A percentile compares a stretch with the other conserved stretches of the same genome.
Evolutionary conservation across 305 asterid genomes (phyloP).

Genomic region (Andrographis paniculata): DNA sequence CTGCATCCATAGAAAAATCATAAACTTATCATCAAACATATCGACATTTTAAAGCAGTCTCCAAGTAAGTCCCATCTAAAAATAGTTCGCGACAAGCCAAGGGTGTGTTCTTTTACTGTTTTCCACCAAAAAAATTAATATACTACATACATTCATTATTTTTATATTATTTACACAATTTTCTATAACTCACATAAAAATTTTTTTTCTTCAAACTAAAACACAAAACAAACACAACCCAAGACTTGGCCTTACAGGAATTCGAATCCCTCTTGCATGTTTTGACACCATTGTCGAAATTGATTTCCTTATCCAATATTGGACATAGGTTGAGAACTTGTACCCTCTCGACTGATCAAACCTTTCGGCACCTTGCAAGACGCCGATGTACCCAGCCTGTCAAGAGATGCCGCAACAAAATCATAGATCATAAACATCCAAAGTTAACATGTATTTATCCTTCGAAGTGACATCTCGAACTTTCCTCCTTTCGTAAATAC

Average conservation of each 20-base stretch:
- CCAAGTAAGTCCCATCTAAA: neutral
- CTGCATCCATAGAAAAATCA: constrained; percentile 33
- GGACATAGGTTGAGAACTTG: constrained; percentile 86
- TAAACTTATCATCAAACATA: neutral
- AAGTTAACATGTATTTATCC: no score
- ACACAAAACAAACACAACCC: neutral
- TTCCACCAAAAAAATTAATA: neutral
- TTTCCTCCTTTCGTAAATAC: no score
- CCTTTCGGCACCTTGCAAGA: constrained; percentile 76
- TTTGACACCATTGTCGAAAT: constrained; percentile 49
- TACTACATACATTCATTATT: no score
- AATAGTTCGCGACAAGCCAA: no score
- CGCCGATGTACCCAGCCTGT: constrained; percentile 77
- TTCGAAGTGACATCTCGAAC: no score
- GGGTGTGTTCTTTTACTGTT: no score
- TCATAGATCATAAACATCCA: constrained; percentile 10
- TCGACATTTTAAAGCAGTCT: no score
- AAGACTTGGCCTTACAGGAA: constrained; percentile 50
- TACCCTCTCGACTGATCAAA: constrained; percentile 71
- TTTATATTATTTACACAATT: no score
- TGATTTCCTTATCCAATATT: constrained; percentile 74
- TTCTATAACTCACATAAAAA: no score
- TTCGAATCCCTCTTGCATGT: constrained; percentile 66
- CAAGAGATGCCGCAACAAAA: neutral
- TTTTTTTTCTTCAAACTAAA: no score